Evolutionary conservation across 2,329 filamentous ascomycete species (phyloP), one percentile per base, ranked within the genome.

Genomic region (Emmonsia crescens): DNA sequence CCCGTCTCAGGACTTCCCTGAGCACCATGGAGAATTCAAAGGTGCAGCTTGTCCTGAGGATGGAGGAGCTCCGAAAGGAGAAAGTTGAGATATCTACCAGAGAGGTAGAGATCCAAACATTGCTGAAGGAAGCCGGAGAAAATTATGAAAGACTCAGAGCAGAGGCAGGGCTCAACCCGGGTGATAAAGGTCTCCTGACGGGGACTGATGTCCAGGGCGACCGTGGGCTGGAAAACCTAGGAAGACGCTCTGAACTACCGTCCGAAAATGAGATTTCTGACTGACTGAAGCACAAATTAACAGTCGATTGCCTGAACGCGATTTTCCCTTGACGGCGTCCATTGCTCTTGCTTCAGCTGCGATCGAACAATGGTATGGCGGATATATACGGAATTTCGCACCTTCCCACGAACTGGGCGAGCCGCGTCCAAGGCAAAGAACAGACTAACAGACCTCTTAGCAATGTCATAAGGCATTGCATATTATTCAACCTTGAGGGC

Each of bases 121-220:
- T 95, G 60, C 77, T 97, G 59, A 87, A 91, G 71, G 87, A 94
- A 72, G 89, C 91, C 0, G 91, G 89, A 0, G 85, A 89, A 63
- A 82, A 84, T 65, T 90, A 88, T 70, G 81, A 86, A 67, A 80
- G 78, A 60, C 69, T 87, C 62, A 81, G 81, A 61, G 75, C 70
- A 21, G 76, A 78, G 64, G 75, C 74, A 21, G 76, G 73, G 1
- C 61, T 71, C 42, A 67, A 65, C 40, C 44, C 61, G 6, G 69
- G 64, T 3, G 66, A 70, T 4, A 67, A 68, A 12, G 65, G 69
- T 56, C 61, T 66, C 24, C 65, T 71, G 24, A 60, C 63, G n/a
- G 68, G 65, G 19, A 65, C 67, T 31, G 69, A 70, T 33, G 59
- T 73, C n/a, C 68, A 70, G 57, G 68, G 67, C 51, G 66, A 71